Evolutionary conservation across 2,329 filamentous ascomycete species (phyloP).

Genomic region (Sarocladium kiliense): DNA sequence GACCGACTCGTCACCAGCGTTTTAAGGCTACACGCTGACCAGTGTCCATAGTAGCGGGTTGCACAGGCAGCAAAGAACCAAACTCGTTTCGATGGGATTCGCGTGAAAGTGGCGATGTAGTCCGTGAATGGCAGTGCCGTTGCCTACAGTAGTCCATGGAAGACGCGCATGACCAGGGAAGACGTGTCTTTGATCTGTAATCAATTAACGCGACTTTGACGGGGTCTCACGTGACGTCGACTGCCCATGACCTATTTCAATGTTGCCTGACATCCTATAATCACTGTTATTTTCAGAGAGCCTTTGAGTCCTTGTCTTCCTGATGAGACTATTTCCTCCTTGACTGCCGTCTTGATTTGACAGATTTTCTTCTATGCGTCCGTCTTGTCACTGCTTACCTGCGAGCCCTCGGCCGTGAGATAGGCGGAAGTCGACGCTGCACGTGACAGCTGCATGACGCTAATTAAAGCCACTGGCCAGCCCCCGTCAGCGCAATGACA

Average conservation of each 20-base stretch:
- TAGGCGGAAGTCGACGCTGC: not conserved
- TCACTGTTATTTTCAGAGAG: too few relatives aligned
- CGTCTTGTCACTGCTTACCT: too few relatives aligned
- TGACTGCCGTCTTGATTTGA: too few relatives aligned
- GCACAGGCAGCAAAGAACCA: not conserved
- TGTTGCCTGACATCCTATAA: too few relatives aligned
- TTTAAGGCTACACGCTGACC: not conserved
- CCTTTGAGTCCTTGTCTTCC: too few relatives aligned
- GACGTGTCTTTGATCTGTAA: not conserved
- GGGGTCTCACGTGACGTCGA: not conserved
- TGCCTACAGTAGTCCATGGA: not conserved
- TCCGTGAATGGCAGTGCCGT: not conserved
- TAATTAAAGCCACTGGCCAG: not conserved
- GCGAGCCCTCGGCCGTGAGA: too few relatives aligned
- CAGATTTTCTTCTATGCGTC: too few relatives aligned
- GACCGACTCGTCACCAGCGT: not conserved
- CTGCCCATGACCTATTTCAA: not conserved
- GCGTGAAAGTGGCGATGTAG: not conserved
- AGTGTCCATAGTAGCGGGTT: not conserved
- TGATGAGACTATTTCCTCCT: too few relatives aligned
- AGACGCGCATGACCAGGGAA: not conserved
- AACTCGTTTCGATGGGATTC: not conserved
- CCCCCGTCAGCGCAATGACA: not conserved
- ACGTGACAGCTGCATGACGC: slow-evolving; percentile 3
- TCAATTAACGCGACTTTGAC: not conserved